Percentiles rank a stretch among this genome's conserved stretches.
phyloP scores from a whole-genome alignment of 2,329 filamentous ascomycete species.

The Colletotrichum horii region DNA sequence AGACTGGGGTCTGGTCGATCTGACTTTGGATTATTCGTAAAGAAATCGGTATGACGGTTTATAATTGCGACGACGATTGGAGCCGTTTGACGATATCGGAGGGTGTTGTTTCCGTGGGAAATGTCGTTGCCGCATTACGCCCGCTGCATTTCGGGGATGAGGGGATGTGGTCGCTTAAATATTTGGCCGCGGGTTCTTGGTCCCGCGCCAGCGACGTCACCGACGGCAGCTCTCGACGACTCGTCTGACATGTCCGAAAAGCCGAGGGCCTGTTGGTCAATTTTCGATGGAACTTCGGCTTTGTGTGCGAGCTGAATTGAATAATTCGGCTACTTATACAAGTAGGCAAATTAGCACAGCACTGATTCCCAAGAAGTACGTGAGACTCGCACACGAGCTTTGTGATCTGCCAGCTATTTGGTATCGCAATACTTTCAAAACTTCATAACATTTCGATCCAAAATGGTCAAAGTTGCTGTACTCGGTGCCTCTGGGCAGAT shows the following conservation, averaged over 20 bases:
- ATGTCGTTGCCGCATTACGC: not conserved
- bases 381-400: not conserved
- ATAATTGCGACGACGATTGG: not conserved
- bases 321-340: not conserved
- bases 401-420: not conserved
- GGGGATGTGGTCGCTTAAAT: not conserved
- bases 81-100: not conserved
- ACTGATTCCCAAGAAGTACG: not conserved
- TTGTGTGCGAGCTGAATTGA: not conserved
- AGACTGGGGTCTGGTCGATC: not conserved
- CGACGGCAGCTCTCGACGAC: not conserved
- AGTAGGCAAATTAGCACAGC: not conserved
- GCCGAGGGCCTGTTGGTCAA: not conserved
- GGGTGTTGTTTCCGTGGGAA: not conserved
- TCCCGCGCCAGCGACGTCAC: not conserved
- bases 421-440: not conserved
- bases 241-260: not conserved
- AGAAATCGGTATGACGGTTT: not conserved
- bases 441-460: not conserved
- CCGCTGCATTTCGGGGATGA: not conserved
- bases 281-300: not conserved
- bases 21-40: not conserved
- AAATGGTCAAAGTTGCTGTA: not conserved
- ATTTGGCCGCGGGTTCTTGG: not conserved
- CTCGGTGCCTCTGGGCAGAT: constrained; percentile 8